Base-by-base conservation (phyloP, 2,329 filamentous ascomycete genomes). In the Verticillium nubilum region DNA sequence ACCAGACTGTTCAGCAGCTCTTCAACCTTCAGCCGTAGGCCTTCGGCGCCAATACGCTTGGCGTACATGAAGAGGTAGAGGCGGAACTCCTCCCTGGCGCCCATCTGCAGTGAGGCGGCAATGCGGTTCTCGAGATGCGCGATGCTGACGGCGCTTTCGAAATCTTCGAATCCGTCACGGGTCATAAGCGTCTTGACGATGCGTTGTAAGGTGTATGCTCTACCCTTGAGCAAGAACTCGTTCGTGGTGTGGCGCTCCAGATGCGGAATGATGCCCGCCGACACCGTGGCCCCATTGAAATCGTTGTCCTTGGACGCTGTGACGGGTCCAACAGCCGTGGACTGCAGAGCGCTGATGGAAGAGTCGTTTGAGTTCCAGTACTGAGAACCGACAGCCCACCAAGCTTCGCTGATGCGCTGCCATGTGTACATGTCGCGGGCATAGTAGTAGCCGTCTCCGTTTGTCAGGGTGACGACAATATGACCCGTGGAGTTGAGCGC, bases 321-420 rank as follows among this genome's bases (percentile, higher is more conserved):
- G 47, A 80, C 79, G 2, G 86, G 79, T 0, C 88, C 86, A 7
- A 88, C 82, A 10, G 86, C 86, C 1, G 86, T 88, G 2, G 90
- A 86, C 64, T 92, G 87, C 37, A 97, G 75, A 56, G 92, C 90
- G 54, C 90, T 88, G 58, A 97, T 86, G 0, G 92, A 92, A 1
- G 92, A 92, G 68, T 97, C 95, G 58, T 92, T 96, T 1, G 92
- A 96, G 73, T 99, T 98, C 96, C 95, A 99, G 73, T 99, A 99
- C 71, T 99, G 95, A 66, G 91, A 96, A 19, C 93, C 93, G 0
- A 98, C 92, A 0, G 94, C 94, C 92, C 95, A 99, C 95, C 95
- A 99, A 2, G 91, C 85, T 71, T 99, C 96, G 2, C 92, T 96
- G n/a, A 99, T 80, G 10, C 93, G 87, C 73, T 98, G 94, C 95